Conservation (phyloP, 257 asterid species). For the Anisodus acutangulus region DNA sequence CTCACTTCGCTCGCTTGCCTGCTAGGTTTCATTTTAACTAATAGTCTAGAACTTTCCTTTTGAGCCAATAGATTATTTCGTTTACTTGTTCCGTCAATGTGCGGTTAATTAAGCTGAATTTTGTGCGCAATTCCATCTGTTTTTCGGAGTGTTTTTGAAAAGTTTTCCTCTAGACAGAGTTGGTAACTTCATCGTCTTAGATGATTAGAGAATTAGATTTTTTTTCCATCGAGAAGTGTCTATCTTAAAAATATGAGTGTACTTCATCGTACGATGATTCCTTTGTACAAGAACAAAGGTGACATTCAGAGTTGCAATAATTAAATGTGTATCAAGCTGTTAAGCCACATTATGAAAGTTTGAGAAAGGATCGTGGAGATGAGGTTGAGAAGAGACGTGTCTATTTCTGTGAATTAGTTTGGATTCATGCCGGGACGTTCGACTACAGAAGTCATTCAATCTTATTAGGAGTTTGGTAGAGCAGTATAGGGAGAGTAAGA, state of each 20-base stretch:
- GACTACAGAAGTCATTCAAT: too few species aligned
- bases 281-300: too few species aligned
- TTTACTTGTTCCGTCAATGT: neutral
- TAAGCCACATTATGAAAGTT: too few species aligned
- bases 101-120: slow-evolving; percentile 9
- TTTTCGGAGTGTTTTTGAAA: neutral
- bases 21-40: slow-evolving; percentile 52
- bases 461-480: too few species aligned
- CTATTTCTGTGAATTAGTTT: too few species aligned
- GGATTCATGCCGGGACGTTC: too few species aligned
- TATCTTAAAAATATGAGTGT: neutral
- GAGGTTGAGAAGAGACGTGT: too few species aligned
- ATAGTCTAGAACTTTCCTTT: neutral
- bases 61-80: neutral
- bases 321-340: too few species aligned
- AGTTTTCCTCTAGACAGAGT: neutral
- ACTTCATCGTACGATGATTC: too few species aligned
- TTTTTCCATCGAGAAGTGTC: neutral
- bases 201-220: neutral
- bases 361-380: too few species aligned
- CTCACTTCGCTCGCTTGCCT: slow-evolving; percentile 89
- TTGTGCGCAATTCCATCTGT: neutral
- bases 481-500: too few species aligned
- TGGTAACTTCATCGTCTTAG: neutral
- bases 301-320: too few species aligned